Evolutionary conservation across 768 basidiomycete genomes (phyloP).

Genomic region (Leucocoprinus sp.): DNA sequence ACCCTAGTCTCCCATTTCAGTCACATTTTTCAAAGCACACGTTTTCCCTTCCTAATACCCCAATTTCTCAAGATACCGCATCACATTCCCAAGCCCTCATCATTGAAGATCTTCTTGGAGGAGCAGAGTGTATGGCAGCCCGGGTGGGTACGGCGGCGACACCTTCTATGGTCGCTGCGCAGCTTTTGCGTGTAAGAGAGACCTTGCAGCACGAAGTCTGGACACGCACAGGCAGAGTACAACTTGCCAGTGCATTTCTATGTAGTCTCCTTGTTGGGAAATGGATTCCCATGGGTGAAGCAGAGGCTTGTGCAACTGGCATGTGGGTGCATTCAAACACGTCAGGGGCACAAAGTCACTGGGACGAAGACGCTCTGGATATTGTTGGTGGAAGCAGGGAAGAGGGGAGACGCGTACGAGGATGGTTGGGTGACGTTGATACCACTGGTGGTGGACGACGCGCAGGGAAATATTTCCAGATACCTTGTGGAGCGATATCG

Average conservation of each 20-base stretch:
- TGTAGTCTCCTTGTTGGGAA: slow-evolving; percentile 64
- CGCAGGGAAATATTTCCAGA: slow-evolving; percentile 56
- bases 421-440: slow-evolving; percentile 82
- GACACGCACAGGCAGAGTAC: slow-evolving; percentile 67
- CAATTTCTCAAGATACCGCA: slow-evolving; percentile 72
- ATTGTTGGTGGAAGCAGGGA: slow-evolving; percentile 71
- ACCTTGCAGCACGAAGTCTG: slow-evolving; percentile 72
- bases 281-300: slow-evolving; percentile 64
- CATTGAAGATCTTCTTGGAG: slow-evolving; percentile 69
- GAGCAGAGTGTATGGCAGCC: slow-evolving; percentile 67
- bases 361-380: slow-evolving; percentile 76
- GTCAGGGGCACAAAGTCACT: slow-evolving; percentile 37
- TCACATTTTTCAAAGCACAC: slow-evolving; percentile 58
- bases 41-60: slow-evolving; percentile 68
- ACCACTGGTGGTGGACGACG: slow-evolving; percentile 54
- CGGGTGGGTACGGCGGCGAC: slow-evolving; percentile 70
- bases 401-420: slow-evolving; percentile 62
- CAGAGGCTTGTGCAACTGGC: slow-evolving; percentile 72
- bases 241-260: slow-evolving; percentile 70
- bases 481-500: slow-evolving; percentile 78
- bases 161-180: slow-evolving; percentile 65
- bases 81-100: slow-evolving; percentile 71
- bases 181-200: slow-evolving; percentile 72
- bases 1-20: slow-evolving; percentile 62
- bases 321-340: slow-evolving; percentile 63